These are phyloP conservation scores for Moricandia moricandioides DNA, from an alignment of 345 rosid genomes.

Conservation along the genomic window DNA sequence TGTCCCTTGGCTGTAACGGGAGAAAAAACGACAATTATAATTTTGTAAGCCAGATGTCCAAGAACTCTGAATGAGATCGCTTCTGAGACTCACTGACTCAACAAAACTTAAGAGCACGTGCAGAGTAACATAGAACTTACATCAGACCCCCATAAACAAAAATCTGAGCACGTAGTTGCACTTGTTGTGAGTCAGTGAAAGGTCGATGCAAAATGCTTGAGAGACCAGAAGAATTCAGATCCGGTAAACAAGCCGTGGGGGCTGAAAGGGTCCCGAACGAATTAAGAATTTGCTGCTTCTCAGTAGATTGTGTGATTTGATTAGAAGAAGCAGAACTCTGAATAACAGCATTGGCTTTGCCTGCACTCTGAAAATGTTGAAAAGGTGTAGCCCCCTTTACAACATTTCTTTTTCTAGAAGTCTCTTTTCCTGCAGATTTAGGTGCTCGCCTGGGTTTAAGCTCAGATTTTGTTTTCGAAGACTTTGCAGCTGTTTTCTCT, in stretches of 20 bases:
- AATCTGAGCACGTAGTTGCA: conserved; percentile 97
- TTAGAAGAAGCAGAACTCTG: conserved; percentile 25
- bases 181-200: conserved; percentile 94
- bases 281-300: conserved; percentile 51
- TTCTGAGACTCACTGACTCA: conserved; percentile 4
- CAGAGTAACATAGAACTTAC: conserved; percentile 46
- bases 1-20: conserved; percentile 72
- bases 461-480: conserved; percentile 59
- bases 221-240: conserved; percentile 60
- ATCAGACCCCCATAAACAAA: conserved; percentile 96
- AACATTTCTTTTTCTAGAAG: conserved; percentile 52
- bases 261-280: conserved; percentile 50
- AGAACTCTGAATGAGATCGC: neutral
- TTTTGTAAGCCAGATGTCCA: conserved; percentile 5
- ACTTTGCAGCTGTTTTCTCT: conserved; percentile 44
- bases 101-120: conserved; percentile 1
- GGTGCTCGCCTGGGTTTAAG: conserved; percentile 70
- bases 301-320: conserved; percentile 24
- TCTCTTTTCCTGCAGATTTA: conserved; percentile 56
- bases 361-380: conserved; percentile 50
- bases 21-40: neutral
- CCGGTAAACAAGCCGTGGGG: conserved; percentile 57
- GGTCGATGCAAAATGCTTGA: conserved; percentile 70
- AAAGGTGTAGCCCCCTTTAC: conserved; percentile 44
- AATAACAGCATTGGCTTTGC: conserved; percentile 41